Evolutionary conservation across 164 flowering plant species (phyloP).

Genomic region (Cinnamomum chago): DNA sequence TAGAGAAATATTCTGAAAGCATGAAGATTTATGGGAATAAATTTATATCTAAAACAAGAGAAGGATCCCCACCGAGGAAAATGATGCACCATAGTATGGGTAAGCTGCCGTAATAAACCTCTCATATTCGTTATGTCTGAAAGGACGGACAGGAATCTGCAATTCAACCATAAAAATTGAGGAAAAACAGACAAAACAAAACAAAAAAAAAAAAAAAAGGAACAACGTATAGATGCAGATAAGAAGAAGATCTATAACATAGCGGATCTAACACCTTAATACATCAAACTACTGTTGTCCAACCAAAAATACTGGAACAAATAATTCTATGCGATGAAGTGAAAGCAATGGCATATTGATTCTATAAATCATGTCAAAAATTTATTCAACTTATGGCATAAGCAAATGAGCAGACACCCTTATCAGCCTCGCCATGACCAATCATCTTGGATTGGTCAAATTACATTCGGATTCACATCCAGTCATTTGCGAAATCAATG

Average conservation of each 20-base stretch:
- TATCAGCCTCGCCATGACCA: no score
- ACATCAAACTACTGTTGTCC: not conserved
- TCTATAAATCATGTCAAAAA: no score
- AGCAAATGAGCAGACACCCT: no score
- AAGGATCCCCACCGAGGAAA: conserved; percentile 62
- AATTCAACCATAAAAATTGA: conserved; percentile 11
- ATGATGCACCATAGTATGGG: conserved; percentile 91
- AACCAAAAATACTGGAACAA: not conserved
- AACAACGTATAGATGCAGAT: not conserved
- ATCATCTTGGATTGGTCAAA: no score
- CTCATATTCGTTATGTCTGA: conserved; percentile 94
- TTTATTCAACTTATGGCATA: no score
- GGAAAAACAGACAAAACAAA: not conserved
- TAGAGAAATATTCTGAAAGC: no score
- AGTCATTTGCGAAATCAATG: no score
- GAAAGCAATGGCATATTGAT: no score
- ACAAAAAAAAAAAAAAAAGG: not conserved
- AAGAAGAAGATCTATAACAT: no score
- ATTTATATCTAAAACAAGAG: not conserved
- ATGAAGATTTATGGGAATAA: not conserved
- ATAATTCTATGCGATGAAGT: no score
- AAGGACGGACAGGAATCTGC: conserved; percentile 98
- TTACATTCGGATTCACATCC: no score
- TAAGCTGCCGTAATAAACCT: conserved; percentile 88
- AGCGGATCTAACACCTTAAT: no score